Evolutionary conservation across 2,329 filamentous ascomycete species (phyloP), one percentile per base, ranked within the genome.

Genomic region (Aspergillus caelatus): DNA sequence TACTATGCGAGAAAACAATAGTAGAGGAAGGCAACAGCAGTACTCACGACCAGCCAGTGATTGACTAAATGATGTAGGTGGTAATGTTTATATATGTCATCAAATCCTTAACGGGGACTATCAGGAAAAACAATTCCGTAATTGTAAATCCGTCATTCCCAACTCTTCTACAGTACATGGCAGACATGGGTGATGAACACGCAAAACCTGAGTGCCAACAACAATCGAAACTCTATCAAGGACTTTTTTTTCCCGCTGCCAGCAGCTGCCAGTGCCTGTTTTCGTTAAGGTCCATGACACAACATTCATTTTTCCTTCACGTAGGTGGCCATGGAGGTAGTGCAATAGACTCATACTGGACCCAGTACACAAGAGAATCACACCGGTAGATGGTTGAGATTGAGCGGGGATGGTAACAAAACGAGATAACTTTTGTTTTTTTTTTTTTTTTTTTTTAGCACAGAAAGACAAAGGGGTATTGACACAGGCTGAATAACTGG

Each of bases 391-490:
- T 30, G 30, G 26, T 36, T 48, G 30, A 59, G 14, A 58, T 16
- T n/a, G 32, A 43, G 45, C 5, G 34, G 45, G 21, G 43, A 43
- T 14, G n/a, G 52, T 32, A 60, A 34, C 23, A 60, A 32, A 30
- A 53, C 34, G 34, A 34, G 28, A 32, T 39, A 58, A 58, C 56
- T 62, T 62, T 67, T 66, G 66, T 67, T 50, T 70, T 68, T 67
- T 66, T 68, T 67, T 46, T 70, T 68, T 26, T 26, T 62, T 67
- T 66, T 67, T 67, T 50, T 70, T 68, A 65, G 48, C 60, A 58
- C 32, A 60, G 36, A 57, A 64, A 62, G 62, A 53, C 56, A 46
- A 64, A 45, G 58, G 64, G 66, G 64, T 69, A 67, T 67, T 68
- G 61, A 64, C 58, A 68, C 57, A 63, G 54, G 57, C 56, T 63